Percentiles rank a stretch among this genome's conserved stretches.
Conservation (phyloP, 371 early-diverging fungal species). For the Lichtheimia ramosa region DNA sequence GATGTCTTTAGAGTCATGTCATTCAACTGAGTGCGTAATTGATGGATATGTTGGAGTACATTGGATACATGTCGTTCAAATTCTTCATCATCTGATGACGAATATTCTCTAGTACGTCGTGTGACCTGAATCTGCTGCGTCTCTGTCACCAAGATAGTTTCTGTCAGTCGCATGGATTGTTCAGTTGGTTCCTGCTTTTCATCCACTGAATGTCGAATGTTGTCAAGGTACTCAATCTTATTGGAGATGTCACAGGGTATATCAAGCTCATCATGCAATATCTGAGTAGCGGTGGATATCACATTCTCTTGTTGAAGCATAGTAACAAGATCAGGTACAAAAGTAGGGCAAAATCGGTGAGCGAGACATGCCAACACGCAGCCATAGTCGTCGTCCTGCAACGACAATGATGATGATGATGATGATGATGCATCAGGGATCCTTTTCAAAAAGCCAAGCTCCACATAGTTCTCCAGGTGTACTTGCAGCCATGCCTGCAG, state of each 20-base stretch:
- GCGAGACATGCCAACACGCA: constrained; percentile 28
- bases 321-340: constrained; percentile 22
- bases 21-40: constrained; percentile 18
- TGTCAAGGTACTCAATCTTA: constrained; percentile 7
- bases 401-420: neutral
- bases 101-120: constrained; percentile 11
- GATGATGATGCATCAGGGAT: constrained; percentile 6
- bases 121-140: constrained; percentile 8
- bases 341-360: constrained; percentile 34
- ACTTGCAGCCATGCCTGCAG: constrained; percentile 47
- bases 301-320: constrained; percentile 9
- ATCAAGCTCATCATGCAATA: constrained; percentile 13
- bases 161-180: constrained; percentile 9
- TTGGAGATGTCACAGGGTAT: neutral
- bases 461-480: constrained; percentile 29
- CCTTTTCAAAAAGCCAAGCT: constrained; percentile 20
- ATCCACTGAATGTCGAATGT: constrained; percentile 10
- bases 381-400: constrained; percentile 11
- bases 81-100: constrained; percentile 12
- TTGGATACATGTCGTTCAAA: constrained; percentile 17
- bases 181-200: neutral
- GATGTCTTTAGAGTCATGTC: constrained; percentile 18
- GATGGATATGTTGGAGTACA: constrained; percentile 16
- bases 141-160: constrained; percentile 4
- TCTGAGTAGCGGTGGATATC: constrained; percentile 5